A percentile compares a stretch with the other conserved stretches of the same genome.
phyloP scores from a whole-genome alignment of 495 filamentous ascomycete genomes.

The Symbiotaphrina buchneri region DNA sequence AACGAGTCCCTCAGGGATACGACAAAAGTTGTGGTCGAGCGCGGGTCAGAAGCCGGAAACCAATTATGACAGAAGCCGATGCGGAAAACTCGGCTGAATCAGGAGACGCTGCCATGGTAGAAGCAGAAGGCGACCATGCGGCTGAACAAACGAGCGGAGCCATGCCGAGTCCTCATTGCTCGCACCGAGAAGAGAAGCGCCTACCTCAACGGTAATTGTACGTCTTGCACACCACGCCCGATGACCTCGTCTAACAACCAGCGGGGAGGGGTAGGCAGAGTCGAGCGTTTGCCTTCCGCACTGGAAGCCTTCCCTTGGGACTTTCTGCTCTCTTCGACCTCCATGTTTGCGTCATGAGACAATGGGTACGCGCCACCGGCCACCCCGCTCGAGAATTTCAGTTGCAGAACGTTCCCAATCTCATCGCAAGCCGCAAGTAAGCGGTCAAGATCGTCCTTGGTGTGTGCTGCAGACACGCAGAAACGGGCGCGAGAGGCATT shows the following conservation, averaged over 20 bases:
- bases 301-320: not conserved
- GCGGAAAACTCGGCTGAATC: too few species aligned
- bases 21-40: too few species aligned
- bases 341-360: constrained; percentile 39
- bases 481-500: constrained; percentile 87
- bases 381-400: constrained; percentile 89
- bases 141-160: too few species aligned
- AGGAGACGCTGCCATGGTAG: too few species aligned
- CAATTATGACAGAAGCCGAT: too few species aligned
- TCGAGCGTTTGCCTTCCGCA: constrained; percentile 7
- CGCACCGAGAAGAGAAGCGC: too few species aligned
- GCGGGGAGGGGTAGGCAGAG: constrained; percentile 39
- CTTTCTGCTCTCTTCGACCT: constrained; percentile 40
- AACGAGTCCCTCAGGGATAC: too few species aligned
- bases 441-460: constrained; percentile 91
- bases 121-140: too few species aligned
- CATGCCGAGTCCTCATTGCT: too few species aligned
- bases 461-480: constrained; percentile 89
- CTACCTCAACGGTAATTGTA: constrained; percentile 45
- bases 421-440: constrained; percentile 79
- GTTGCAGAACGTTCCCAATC: constrained; percentile 72
- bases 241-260: constrained; percentile 71
- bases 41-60: too few species aligned
- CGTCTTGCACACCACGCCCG: constrained; percentile 54
- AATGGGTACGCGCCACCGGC: constrained; percentile 66